Base-by-base conservation (phyloP, 805 yeast species). In the Saccharomyces mikatae region DNA sequence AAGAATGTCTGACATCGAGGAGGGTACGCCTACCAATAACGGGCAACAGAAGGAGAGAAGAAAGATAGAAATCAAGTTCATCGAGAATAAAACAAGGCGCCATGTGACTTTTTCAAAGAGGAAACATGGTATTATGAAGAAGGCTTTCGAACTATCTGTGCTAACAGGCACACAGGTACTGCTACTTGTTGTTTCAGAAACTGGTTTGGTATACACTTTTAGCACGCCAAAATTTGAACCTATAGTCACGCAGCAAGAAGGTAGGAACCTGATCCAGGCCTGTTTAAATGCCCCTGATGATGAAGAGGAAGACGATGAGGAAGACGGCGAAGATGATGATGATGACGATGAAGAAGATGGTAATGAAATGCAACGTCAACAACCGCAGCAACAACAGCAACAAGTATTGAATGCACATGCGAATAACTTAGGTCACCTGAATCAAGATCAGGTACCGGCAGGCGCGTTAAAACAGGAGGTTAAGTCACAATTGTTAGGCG, bases 171-270 rank as follows among this genome's bases (percentile, higher is more conserved):
- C 99, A 31, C 99, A 94, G 73, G 98, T 94, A 29, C 79, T 94
- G 60, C 77, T 94, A 56, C 81, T 94, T 63, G 99, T 94, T 54
- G 99, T 94, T 30, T 86, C 96, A 52, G 99, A 94, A 72, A 94
- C 99, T n/a, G 99, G 99, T 14, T 82, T 94, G 58, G 99, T 94
- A 53, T 94, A 94, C 74, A 94, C 99, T 22, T 94, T 94, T 72
- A 92, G 98, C 54, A 94, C 99, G n/a, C 99, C 99, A 56, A 94
- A 94, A 74, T 83, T 94, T 68, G 98, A 94, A 74, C 99, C 99
- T 8, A 80, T 94, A 63, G 99, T 94, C 52, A 94, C 98, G 46
- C 91, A 92, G 73, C 86, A 95, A 52, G 99, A 94, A 75, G 99
- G 99, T 62, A 91, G 94, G 72, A 91, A 91, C 72, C 80, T 92